These are phyloP conservation scores for Geosmithia morbida DNA, from an alignment of 2,329 filamentous ascomycete genomes.

Conservation along the genomic window DNA sequence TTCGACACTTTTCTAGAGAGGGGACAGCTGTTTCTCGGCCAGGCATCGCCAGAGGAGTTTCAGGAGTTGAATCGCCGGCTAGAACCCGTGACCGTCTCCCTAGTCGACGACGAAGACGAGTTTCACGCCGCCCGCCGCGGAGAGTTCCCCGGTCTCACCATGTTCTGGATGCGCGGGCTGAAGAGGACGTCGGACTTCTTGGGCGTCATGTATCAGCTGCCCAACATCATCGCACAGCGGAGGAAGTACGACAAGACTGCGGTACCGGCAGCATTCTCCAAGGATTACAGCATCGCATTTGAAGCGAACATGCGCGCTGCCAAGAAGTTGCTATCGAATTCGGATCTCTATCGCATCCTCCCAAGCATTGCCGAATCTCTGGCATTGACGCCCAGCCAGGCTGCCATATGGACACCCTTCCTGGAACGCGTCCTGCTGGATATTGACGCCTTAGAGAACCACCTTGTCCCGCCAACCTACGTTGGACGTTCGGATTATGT, in stretches of 20 bases:
- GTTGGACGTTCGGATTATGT: background rate
- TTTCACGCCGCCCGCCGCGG: background rate
- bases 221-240: background rate
- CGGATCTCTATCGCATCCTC: background rate
- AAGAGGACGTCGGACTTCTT: background rate
- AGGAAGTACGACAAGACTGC: background rate
- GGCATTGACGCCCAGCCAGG: background rate
- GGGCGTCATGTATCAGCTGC: background rate
- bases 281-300: background rate
- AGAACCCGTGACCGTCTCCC: background rate
- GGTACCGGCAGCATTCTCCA: background rate
- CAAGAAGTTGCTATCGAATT: background rate
- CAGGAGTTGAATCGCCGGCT: background rate
- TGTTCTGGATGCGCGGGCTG: background rate
- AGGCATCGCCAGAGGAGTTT: background rate
- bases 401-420: background rate
- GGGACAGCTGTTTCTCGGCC: background rate
- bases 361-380: background rate
- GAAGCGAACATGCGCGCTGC: background rate
- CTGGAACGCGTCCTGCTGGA: constrained; percentile 1
- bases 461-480: constrained; percentile 1
- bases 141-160: background rate
- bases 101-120: background rate
- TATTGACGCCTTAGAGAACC: constrained; percentile 1
- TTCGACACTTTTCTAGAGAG: background rate